A percentile compares a stretch with the other conserved stretches of the same genome.
Evolutionary conservation across 768 basidiomycete species (phyloP).

Genomic region (Kwoniella mangroviensis): DNA sequence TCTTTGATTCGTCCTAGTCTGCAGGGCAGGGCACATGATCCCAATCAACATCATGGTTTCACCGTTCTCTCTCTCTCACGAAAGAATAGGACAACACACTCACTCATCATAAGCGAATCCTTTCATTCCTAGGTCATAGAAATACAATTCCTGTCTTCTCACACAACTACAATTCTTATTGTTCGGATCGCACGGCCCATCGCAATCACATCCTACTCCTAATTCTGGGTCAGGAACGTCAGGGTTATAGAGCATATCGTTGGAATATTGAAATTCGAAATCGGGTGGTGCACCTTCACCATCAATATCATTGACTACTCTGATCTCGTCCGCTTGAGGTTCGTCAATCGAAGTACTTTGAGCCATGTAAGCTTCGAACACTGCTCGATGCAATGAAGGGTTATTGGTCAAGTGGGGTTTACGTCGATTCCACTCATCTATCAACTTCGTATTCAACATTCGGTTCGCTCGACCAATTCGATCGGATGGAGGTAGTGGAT

Average conservation of each 20-base stretch:
- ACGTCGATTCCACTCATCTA: conserved; percentile 34
- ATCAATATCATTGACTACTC: conserved; percentile 71
- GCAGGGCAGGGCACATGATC: neutral
- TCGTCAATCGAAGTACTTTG: conserved; percentile 72
- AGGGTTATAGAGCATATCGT: conserved; percentile 74
- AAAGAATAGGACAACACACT: conserved; percentile 11
- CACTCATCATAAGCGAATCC: conserved; percentile 72
- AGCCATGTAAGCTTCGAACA: conserved; percentile 71
- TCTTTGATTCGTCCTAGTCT: conserved; percentile 64
- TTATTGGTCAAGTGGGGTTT: conserved; percentile 28
- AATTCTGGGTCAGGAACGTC: conserved; percentile 72
- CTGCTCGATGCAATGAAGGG: conserved; percentile 55
- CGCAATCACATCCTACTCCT: conserved; percentile 73
- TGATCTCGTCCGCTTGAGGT: conserved; percentile 70
- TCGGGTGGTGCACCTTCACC: conserved; percentile 68
- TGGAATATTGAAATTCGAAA: conserved; percentile 88
- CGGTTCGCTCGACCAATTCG: conserved; percentile 23
- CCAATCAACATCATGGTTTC: neutral
- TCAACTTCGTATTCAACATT: conserved; percentile 14
- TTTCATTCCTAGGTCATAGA: conserved; percentile 58
- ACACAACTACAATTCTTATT: conserved; percentile 75
- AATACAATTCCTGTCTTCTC: conserved; percentile 63
- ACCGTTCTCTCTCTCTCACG: neutral
- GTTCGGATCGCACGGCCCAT: conserved; percentile 74
- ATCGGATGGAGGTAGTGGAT: conserved; percentile 21